Percentiles rank a stretch among this genome's conserved stretches.
Conservation (phyloP, 805 yeast genomes). For the Candida maltosa region DNA sequence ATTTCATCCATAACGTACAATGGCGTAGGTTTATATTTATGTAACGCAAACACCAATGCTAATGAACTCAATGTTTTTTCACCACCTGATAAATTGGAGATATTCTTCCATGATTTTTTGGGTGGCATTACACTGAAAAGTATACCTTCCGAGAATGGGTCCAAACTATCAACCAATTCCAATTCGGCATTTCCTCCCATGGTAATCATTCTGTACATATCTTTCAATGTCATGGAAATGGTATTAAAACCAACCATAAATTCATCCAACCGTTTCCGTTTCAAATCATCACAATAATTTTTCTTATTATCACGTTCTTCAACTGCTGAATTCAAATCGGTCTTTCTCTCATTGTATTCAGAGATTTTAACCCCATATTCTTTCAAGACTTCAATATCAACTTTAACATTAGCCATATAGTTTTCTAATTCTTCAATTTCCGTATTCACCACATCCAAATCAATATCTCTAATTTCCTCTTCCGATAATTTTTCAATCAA, state of each 20-base stretch:
- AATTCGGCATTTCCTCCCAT: slow-evolving; percentile 99
- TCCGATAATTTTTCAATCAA: slow-evolving; percentile 43
- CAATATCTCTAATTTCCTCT: slow-evolving; percentile 48
- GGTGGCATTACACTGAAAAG: slow-evolving; percentile 99
- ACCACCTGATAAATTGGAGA: slow-evolving; percentile 93
- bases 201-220: slow-evolving; percentile 97
- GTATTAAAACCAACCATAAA: slow-evolving; percentile 90
- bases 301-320: slow-evolving; percentile 62
- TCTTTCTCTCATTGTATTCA: slow-evolving; percentile 63
- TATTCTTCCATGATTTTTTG: slow-evolving; percentile 94
- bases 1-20: slow-evolving; percentile 98
- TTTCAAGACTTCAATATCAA: slow-evolving; percentile 70
- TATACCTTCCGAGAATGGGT: slow-evolving; percentile 98
- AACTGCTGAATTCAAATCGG: slow-evolving; percentile 68
- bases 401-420: slow-evolving; percentile 52
- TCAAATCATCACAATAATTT: slow-evolving; percentile 61
- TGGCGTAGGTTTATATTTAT: slow-evolving; percentile 95
- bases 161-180: slow-evolving; percentile 90
- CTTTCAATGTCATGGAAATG: slow-evolving; percentile 85
- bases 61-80: slow-evolving; percentile 93
- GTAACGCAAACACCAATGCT: slow-evolving; percentile 94
- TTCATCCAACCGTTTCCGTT: slow-evolving; percentile 74
- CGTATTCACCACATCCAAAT: slow-evolving; percentile 45
- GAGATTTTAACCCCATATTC: slow-evolving; percentile 68
- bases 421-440: slow-evolving; percentile 55